These are phyloP conservation scores for Vigna nakashimae DNA, from an alignment of 306 rosid species.

Conservation along the genomic window DNA sequence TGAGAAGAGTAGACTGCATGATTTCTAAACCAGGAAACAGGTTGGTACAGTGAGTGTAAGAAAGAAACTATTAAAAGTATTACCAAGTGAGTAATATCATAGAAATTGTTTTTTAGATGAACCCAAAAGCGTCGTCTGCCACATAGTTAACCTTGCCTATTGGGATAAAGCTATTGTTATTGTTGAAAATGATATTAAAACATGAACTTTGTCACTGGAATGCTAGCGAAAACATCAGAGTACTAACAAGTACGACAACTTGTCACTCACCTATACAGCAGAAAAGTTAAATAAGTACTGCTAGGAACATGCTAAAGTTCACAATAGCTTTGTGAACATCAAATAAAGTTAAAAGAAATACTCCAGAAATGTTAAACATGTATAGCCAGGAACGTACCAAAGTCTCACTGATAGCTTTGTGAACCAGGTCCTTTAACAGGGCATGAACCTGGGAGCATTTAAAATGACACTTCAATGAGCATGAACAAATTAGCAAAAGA, in stretches of 20 bases:
- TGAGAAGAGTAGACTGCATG: not conserved
- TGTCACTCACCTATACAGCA: conserved; percentile 8
- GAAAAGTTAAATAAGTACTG: conserved; percentile 29
- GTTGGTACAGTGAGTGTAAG: not conserved
- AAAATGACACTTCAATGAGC: conserved; percentile 33
- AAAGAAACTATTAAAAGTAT: not conserved
- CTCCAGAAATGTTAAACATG: conserved; percentile 26
- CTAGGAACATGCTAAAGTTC: conserved; percentile 69
- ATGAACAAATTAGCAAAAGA: conserved; percentile 26
- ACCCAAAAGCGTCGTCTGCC: not conserved
- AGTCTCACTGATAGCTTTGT: conserved; percentile 87
- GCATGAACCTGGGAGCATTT: conserved; percentile 74
- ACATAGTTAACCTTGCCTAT: not conserved
- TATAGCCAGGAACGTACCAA: conserved; percentile 58
- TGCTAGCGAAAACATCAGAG: conserved; percentile 2
- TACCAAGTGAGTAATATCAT: not conserved
- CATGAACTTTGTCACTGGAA: conserved; percentile 15
- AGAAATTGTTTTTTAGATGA: not conserved
- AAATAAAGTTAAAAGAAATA: conserved; percentile 18
- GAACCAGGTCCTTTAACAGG: conserved; percentile 83
- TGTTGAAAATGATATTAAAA: conserved; percentile 3
- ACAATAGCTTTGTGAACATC: conserved; percentile 73
- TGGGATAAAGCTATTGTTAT: not conserved
- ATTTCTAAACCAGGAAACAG: not conserved
- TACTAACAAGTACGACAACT: not conserved